A percentile compares a stretch with the other conserved stretches of the same genome.
Conservation (phyloP, 768 basidiomycete species). For the Rhodotorula graminis region DNA sequence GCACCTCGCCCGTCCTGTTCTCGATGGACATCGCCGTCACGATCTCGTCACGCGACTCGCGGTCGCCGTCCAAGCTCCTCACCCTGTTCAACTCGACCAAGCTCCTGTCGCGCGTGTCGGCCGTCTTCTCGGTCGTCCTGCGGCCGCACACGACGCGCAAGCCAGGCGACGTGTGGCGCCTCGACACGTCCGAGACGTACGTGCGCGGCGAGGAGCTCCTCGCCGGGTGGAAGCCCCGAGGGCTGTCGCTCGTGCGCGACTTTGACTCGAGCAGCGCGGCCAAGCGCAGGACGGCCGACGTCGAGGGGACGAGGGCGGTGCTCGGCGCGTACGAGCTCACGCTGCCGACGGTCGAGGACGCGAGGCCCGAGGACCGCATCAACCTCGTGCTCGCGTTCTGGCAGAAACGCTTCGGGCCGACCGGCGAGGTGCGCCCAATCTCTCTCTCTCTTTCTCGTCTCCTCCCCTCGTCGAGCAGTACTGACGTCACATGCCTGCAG, state of each 20-base stretch:
- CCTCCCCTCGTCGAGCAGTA: neutral
- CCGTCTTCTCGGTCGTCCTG: constrained; percentile 75
- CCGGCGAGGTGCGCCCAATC: constrained; percentile 58
- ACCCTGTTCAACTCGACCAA: constrained; percentile 73
- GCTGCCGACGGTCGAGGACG: constrained; percentile 25
- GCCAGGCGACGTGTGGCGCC: constrained; percentile 82
- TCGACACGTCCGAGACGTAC: constrained; percentile 92
- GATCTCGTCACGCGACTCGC: constrained; percentile 77
- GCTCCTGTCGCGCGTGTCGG: constrained; percentile 69
- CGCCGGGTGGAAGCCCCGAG: constrained; percentile 77
- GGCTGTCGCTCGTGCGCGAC: constrained; percentile 83
- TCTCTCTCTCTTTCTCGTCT: too few species aligned
- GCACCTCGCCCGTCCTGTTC: constrained; percentile 81
- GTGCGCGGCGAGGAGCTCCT: constrained; percentile 86
- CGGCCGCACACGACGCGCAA: constrained; percentile 80
- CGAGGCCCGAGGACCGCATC: constrained; percentile 46
- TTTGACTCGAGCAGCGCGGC: constrained; percentile 66
- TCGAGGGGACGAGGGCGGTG: constrained; percentile 79
- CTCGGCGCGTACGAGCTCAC: constrained; percentile 50
- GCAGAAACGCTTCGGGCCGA: constrained; percentile 74
- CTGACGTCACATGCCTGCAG: constrained; percentile 51
- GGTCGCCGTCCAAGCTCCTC: constrained; percentile 71
- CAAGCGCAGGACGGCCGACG: constrained; percentile 75
- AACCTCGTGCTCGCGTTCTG: constrained; percentile 68
- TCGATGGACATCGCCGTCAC: constrained; percentile 77